Conservation (phyloP, 805 yeast species). For the Lipomyces lipofer region DNA sequence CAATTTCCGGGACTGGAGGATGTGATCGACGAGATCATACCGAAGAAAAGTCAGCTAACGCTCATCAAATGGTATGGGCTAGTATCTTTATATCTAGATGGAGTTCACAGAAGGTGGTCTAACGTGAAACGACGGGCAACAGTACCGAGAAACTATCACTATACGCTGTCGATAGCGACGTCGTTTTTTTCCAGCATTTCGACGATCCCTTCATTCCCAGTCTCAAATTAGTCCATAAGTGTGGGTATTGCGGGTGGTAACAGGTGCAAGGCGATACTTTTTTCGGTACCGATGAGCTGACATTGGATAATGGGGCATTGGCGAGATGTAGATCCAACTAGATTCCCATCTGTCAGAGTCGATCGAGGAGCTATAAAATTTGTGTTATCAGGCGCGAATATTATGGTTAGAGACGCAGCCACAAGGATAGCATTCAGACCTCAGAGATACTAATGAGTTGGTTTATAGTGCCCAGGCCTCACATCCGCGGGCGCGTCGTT, state of each 20-base stretch:
- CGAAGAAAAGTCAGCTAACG: conserved; percentile 82
- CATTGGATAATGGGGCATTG: not conserved
- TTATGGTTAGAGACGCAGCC: conserved; percentile 89
- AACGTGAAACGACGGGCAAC: no score
- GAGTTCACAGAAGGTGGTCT: no score
- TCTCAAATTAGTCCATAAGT: conserved; percentile 72
- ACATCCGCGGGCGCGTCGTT: conserved; percentile 35
- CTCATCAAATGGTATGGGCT: conserved; percentile 70
- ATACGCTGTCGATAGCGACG: conserved; percentile 66
- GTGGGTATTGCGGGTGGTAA: no score
- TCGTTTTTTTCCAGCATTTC: conserved; percentile 77
- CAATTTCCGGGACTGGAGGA: conserved; percentile 77
- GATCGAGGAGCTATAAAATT: conserved; percentile 97
- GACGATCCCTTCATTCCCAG: conserved; percentile 76
- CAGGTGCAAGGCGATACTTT: no score
- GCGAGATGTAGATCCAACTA: conserved; percentile 55
- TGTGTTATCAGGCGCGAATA: conserved; percentile 91
- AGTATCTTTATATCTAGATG: no score
- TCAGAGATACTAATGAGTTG: no score
- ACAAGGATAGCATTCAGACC: not conserved
- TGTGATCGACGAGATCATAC: conserved; percentile 76
- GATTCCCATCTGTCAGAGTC: conserved; percentile 84
- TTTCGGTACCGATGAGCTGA: no score
- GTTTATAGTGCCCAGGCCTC: conserved; percentile 35
- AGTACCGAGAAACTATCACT: conserved; percentile 80